Conservation (phyloP, 1,139 yeast genomes). For the Nadsonia starkeyi-henricii region DNA sequence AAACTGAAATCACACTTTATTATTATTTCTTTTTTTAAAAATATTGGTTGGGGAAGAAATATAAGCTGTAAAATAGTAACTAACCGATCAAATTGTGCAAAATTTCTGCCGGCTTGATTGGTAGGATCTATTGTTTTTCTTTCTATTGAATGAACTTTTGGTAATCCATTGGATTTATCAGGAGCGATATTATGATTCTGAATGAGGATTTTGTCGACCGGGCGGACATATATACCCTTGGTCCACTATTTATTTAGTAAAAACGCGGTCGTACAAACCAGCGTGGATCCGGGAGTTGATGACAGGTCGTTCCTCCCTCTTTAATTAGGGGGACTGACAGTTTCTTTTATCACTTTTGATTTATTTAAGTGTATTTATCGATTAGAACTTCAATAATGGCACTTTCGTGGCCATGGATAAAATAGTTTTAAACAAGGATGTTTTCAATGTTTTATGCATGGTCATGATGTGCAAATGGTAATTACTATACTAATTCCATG, state of each 20-base stretch:
- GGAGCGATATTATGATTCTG: slow-evolving; percentile 1
- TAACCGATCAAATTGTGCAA: neutral
- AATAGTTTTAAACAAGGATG: neutral
- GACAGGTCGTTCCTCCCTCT: slow-evolving; percentile 8
- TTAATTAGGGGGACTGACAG: neutral
- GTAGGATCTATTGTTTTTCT: neutral
- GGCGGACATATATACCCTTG: slow-evolving; percentile 10
- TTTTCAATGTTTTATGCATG: too few relatives aligned
- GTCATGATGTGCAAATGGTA: too few relatives aligned
- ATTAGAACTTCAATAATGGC: neutral
- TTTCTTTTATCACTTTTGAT: too few relatives aligned
- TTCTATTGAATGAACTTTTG: slow-evolving; percentile 3
- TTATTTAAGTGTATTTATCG: neutral
- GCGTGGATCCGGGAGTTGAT: slow-evolving; percentile 7
- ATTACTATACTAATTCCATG: too few relatives aligned
- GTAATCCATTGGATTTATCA: neutral
- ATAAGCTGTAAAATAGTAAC: neutral
- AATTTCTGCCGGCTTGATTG: neutral
- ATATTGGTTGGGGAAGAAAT: too few relatives aligned
- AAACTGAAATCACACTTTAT: neutral
- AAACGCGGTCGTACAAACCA: slow-evolving; percentile 7
- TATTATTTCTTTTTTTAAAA: neutral
- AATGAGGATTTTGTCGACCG: slow-evolving; percentile 11
- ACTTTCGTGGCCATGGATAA: neutral
- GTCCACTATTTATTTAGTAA: slow-evolving; percentile 5